Conservation (phyloP, 2,329 filamentous ascomycete species). For the Metarhizium brunneum region DNA sequence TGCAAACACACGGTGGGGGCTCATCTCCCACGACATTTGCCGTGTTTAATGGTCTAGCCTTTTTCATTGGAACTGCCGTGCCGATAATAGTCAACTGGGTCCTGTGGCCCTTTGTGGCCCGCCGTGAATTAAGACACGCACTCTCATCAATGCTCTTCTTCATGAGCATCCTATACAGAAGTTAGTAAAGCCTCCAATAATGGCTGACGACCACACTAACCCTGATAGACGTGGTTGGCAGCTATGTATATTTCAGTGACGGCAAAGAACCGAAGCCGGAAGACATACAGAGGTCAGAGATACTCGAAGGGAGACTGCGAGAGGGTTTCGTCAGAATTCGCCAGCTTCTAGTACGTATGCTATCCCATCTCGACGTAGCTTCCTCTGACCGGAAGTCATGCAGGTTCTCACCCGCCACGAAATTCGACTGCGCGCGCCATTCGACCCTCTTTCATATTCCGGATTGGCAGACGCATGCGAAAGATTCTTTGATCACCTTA, state of each 20-base stretch:
- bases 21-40: slow-evolving; percentile 31
- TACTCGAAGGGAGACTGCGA: slow-evolving; percentile 48
- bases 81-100: slow-evolving; percentile 49
- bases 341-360: slow-evolving; percentile 36
- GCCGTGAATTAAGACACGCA: slow-evolving; percentile 47
- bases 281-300: slow-evolving; percentile 44
- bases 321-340: slow-evolving; percentile 51
- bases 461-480: slow-evolving; percentile 47
- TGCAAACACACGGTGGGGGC: slow-evolving; percentile 20
- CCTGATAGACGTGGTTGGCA: slow-evolving; percentile 35
- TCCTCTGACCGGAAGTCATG: not conserved
- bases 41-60: slow-evolving; percentile 37
- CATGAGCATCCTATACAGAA: slow-evolving; percentile 46
- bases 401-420: slow-evolving; percentile 47
- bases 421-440: slow-evolving; percentile 46
- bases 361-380: not conserved
- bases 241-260: slow-evolving; percentile 50
- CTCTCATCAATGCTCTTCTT: slow-evolving; percentile 49
- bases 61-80: slow-evolving; percentile 43
- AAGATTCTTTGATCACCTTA: slow-evolving; percentile 49
- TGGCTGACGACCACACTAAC: not conserved
- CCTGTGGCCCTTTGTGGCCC: slow-evolving; percentile 52
- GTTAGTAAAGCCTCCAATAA: slow-evolving; percentile 17
- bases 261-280: slow-evolving; percentile 40
- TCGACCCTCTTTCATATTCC: slow-evolving; percentile 46